Evolutionary conservation across 2,329 filamentous ascomycete genomes (phyloP).

Genomic region (Aspergillus sp.): DNA sequence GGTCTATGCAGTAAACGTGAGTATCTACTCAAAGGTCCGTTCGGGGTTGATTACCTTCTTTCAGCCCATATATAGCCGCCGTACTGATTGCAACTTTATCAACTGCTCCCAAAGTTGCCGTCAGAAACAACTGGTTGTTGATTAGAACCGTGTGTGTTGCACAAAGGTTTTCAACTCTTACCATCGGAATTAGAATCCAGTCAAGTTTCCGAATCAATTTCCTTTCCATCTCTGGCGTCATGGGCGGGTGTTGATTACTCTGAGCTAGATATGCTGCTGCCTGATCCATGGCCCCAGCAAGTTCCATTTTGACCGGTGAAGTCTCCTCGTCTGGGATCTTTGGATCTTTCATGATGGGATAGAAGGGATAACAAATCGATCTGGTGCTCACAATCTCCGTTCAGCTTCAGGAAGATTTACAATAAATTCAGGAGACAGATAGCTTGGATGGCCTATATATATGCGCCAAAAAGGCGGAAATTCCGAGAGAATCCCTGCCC

Average conservation of each 20-base stretch:
- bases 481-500: background rate
- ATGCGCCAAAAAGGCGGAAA: background rate
- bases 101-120: constrained; percentile 28
- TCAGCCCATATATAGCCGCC: constrained; percentile 55
- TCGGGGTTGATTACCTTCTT: background rate
- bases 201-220: constrained; percentile 55
- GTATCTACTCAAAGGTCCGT: no score
- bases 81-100: constrained; percentile 32
- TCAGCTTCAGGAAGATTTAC: no score
- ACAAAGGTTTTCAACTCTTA: constrained; percentile 36
- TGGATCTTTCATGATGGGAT: background rate
- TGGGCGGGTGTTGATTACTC: constrained; percentile 15
- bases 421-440: background rate
- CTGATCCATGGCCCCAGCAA: constrained; percentile 20
- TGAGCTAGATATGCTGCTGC: constrained; percentile 28
- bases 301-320: background rate
- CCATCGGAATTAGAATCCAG: constrained; percentile 54
- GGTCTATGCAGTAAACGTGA: constrained; percentile 34
- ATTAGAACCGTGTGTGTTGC: background rate
- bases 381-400: background rate
- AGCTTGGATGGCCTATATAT: background rate
- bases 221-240: constrained; percentile 25
- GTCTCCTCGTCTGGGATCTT: background rate
- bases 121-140: constrained; percentile 23
- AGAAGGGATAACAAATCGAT: background rate